Conservation (phyloP, 257 asterid species). For the Capsicum chinense region DNA sequence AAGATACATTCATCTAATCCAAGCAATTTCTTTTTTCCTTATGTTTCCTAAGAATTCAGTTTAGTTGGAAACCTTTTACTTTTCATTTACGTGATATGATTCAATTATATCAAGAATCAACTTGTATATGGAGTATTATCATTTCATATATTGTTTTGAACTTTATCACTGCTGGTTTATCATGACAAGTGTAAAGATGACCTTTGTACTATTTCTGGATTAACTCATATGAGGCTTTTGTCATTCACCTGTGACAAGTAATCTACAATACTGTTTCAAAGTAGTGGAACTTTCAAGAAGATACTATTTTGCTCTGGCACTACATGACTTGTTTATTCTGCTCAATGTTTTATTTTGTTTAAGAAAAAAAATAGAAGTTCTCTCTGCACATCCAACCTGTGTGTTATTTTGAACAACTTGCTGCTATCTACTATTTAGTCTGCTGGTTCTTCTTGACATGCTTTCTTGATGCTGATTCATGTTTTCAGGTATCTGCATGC, state of each 20-base stretch:
- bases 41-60: not conserved
- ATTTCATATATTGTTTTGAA: not conserved
- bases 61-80: not conserved
- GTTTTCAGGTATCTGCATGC: slow-evolving; percentile 86
- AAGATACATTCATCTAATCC: slow-evolving; percentile 16
- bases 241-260: slow-evolving; percentile 5
- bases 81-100: slow-evolving; percentile 1
- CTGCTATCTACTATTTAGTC: slow-evolving; percentile 8
- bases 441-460: slow-evolving; percentile 24
- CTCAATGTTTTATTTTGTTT: not conserved
- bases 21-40: not conserved
- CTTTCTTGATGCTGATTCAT: slow-evolving; percentile 58
- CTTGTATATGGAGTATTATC: not conserved
- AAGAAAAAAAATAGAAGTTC: not conserved
- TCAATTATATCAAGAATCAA: slow-evolving; percentile 23
- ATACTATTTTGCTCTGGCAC: slow-evolving; percentile 9
- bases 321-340: slow-evolving; percentile 10
- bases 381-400: slow-evolving; percentile 3
- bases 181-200: not conserved
- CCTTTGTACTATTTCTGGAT: not conserved
- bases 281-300: not conserved
- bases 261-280: not conserved
- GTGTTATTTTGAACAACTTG: not conserved
- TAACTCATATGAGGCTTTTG: not conserved
- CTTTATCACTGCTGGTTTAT: not conserved